Conservation (phyloP, 495 filamentous ascomycete species). For the Aspergillus haitiensis region DNA sequence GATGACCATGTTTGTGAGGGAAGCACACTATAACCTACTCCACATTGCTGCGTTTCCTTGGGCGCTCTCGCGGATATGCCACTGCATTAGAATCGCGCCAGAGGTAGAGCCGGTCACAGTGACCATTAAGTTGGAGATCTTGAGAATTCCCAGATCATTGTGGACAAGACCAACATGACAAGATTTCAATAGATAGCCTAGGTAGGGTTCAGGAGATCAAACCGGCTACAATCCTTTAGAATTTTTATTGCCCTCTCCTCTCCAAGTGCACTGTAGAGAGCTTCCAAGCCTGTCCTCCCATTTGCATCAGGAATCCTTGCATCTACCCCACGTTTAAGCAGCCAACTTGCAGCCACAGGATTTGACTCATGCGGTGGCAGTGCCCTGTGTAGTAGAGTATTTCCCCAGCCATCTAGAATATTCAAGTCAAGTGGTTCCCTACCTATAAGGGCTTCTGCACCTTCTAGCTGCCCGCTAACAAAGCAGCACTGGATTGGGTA, state of each 20-base stretch:
- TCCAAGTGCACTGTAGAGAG: background rate
- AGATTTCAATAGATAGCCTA: too few species aligned
- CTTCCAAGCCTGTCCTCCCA: background rate
- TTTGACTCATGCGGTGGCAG: background rate
- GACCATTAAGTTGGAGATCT: too few species aligned
- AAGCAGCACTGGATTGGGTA: background rate
- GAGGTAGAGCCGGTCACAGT: too few species aligned
- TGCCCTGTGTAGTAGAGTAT: background rate
- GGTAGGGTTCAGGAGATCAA: background rate
- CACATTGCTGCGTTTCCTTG: too few species aligned
- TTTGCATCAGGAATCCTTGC: background rate
- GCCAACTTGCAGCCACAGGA: background rate
- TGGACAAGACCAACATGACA: too few species aligned
- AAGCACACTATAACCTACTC: too few species aligned
- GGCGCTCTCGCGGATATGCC: too few species aligned
- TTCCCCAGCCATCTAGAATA: background rate
- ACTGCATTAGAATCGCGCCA: too few species aligned
- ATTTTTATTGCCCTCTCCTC: background rate
- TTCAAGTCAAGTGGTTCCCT: background rate
- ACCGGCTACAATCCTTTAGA: background rate
- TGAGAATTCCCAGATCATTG: too few species aligned
- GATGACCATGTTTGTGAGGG: too few species aligned
- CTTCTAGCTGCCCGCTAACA: background rate
- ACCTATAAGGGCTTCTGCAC: background rate
- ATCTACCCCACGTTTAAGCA: background rate